These are phyloP conservation scores for Nelumbo lutea DNA, from an alignment of 164 flowering plant genomes.

Conservation along the genomic window DNA sequence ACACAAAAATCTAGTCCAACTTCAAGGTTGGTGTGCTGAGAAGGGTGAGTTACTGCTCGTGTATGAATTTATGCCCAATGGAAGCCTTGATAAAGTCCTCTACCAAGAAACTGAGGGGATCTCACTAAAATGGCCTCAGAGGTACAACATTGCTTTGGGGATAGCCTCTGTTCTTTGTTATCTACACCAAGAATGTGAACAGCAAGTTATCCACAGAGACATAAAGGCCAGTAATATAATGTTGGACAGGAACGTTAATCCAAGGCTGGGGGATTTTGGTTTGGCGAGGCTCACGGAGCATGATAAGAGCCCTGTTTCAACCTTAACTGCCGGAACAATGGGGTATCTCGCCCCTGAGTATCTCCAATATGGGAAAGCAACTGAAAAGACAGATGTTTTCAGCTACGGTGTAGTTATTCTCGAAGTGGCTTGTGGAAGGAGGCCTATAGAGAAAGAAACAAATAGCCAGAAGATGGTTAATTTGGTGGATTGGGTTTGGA, in stretches of 20 bases:
- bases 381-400: constrained; percentile 84
- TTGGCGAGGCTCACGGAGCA: constrained; percentile 89
- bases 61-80: constrained; percentile 86
- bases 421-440: constrained; percentile 88
- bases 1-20: constrained; percentile 84
- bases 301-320: constrained; percentile 84
- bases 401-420: constrained; percentile 87
- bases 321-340: constrained; percentile 93
- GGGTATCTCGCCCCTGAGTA: constrained; percentile 95
- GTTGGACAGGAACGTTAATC: constrained; percentile 64
- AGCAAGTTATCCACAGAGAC: constrained; percentile 90
- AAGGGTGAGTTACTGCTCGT: constrained; percentile 81
- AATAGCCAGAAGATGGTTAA: constrained; percentile 45
- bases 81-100: constrained; percentile 66
- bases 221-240: constrained; percentile 79
- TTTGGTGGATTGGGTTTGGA: constrained; percentile 93
- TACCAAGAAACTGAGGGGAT: constrained; percentile 41
- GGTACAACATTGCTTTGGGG: constrained; percentile 67
- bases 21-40: constrained; percentile 93
- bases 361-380: constrained; percentile 89
- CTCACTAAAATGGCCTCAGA: constrained; percentile 47
- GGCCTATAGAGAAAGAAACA: constrained; percentile 70
- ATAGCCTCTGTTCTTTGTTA: constrained; percentile 75
- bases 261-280: constrained; percentile 87
- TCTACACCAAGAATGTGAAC: constrained; percentile 87